Percentiles rank a stretch among this genome's conserved stretches.
phyloP scores from a whole-genome alignment of 208 protist species.

The Leishmania tropica region DNA sequence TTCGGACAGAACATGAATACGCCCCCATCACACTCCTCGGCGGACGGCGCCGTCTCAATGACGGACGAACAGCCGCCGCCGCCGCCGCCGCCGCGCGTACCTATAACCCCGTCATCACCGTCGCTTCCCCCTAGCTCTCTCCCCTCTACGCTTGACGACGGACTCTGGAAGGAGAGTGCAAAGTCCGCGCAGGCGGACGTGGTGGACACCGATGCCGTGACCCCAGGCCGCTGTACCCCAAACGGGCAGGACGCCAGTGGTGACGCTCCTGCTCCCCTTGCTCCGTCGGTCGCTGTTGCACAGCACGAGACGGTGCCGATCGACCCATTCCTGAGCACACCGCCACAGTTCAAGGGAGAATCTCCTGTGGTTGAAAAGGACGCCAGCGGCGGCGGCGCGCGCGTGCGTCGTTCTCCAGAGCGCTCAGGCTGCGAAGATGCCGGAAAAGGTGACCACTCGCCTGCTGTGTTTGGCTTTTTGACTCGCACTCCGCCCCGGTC shows the following conservation, averaged over 20 bases:
- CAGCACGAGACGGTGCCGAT: constrained; percentile 19
- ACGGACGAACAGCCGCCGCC: background rate
- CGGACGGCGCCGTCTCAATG: background rate
- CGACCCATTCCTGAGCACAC: constrained; percentile 36
- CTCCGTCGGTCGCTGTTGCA: background rate
- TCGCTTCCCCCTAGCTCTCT: constrained; percentile 9
- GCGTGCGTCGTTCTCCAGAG: background rate
- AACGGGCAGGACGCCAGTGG: background rate
- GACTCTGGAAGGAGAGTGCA: constrained; percentile 24
- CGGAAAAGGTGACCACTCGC: background rate
- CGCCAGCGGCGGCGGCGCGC: background rate
- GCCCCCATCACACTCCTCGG: background rate
- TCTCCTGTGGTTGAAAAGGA: background rate
- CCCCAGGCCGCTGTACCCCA: background rate
- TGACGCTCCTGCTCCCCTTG: background rate
- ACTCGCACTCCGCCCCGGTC: background rate
- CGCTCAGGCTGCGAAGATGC: background rate
- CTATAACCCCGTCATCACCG: background rate
- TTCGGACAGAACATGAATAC: background rate
- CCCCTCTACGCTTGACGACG: constrained; percentile 33
- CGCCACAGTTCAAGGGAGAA: constrained; percentile 10
- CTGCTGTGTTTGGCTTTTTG: background rate
- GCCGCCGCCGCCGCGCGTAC: background rate
- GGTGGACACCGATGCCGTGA: constrained; percentile 10
- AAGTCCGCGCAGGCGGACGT: background rate